These are phyloP conservation scores for Puccinia triticina DNA, from an alignment of 1,284 basidiomycete species.

Conservation along the genomic window DNA sequence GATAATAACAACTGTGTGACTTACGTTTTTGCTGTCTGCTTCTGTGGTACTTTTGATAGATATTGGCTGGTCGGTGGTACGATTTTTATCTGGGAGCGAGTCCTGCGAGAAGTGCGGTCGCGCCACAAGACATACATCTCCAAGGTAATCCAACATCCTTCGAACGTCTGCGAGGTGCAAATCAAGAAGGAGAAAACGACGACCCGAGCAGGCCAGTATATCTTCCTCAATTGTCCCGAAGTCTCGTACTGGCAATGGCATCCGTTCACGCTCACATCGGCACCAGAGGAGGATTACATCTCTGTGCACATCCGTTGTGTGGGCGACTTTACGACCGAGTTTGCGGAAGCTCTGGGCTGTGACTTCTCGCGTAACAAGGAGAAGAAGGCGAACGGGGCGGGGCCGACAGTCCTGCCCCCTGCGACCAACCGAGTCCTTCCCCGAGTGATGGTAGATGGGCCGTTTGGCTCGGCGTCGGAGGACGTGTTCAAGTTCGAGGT, in stretches of 20 bases:
- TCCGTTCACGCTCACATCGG: constrained; percentile 81
- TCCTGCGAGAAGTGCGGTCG: constrained; percentile 81
- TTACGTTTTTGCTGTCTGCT: constrained; percentile 42
- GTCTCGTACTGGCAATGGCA: constrained; percentile 92
- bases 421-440: constrained; percentile 72
- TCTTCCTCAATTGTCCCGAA: constrained; percentile 78
- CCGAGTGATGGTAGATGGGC: constrained; percentile 73
- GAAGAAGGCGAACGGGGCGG: constrained; percentile 62
- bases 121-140: constrained; percentile 84
- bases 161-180: constrained; percentile 83
- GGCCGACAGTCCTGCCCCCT: constrained; percentile 68
- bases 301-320: constrained; percentile 79
- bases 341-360: constrained; percentile 79
- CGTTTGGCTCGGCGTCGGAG: constrained; percentile 68
- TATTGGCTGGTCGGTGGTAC: constrained; percentile 85
- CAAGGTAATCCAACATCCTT: constrained; percentile 89
- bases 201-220: constrained; percentile 75
- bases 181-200: constrained; percentile 88
- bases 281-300: constrained; percentile 86
- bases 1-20: background rate
- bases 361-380: constrained; percentile 66
- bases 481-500: constrained; percentile 70
- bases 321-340: constrained; percentile 79
- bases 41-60: constrained; percentile 62
- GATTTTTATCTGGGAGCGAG: constrained; percentile 80